Base-by-base conservation (phyloP, 768 basidiomycete genomes). In the Gloeostereum incarnatum region DNA sequence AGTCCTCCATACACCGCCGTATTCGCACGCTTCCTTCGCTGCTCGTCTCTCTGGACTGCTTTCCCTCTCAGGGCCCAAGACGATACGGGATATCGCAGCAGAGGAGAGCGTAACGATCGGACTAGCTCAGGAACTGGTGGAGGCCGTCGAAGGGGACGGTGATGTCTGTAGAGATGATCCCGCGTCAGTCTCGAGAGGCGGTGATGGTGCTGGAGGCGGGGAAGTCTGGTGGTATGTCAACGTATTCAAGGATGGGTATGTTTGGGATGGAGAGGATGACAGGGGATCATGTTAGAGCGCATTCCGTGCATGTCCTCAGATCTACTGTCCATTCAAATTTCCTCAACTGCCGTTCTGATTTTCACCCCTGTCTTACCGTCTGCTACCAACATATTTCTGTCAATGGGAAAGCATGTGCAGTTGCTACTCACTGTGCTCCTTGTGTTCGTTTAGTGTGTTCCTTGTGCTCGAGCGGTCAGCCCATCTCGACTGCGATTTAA, bases 1-100 rank as follows among this genome's bases (percentile, higher is more conserved):
- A 7, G 88, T 97, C 23, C 67, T 98, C 0, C 88, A 94, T 57
- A 88, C 84, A 1, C 87, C 91, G 3, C 66, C 67, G 1, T 96
- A 81, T 60, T 68, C 81, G 0, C 71, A 71, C 24, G 61, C 66
- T 0, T 70, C 81, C 0, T 92, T 98, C 51, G 61, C 78, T 0
- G 62, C 73, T 2, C 78, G 91, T 7, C 62, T 93, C 2, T 64
- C 71, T 2, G 58, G 71, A 1, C 56, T 71, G 27, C 56, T 94
- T 14, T 52, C 64, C 9, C 60, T 75, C 24, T 51, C 55, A 0
- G 77, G 69, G 0, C 60, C 69, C 6, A 66, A 68, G 40, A 82
- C 78, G 2, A 78, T 77, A 1, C 65, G 81, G 35, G 73, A 91
- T 37, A 65, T 97, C 16, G 84, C 90, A 0, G 55, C 64, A 22